Percentiles rank a stretch among this genome's conserved stretches.
Conservation (phyloP, 1,284 basidiomycete genomes). For the Rhodotorula sp. region DNA sequence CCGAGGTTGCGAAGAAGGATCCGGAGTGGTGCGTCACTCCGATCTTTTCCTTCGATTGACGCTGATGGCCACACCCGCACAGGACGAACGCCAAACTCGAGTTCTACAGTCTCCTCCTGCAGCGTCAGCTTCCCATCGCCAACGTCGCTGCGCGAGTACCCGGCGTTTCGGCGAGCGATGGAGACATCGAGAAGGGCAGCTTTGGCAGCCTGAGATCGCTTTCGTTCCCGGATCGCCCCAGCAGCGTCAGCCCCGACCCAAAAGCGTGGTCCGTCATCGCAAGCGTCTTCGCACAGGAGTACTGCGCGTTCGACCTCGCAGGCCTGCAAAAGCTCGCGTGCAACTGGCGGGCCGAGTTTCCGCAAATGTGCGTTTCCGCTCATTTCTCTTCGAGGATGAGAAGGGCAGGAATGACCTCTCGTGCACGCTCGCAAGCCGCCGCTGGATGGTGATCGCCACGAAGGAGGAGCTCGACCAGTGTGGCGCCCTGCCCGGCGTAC, state of each 20-base stretch:
- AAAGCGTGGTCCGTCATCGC: background rate
- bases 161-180: too few species aligned
- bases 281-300: background rate
- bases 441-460: constrained; percentile 28
- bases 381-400: background rate
- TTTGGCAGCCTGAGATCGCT: too few species aligned
- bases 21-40: background rate
- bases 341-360: constrained; percentile 12
- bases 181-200: too few species aligned
- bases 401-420: background rate
- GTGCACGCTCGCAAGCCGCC: background rate
- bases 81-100: background rate
- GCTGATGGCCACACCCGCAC: background rate
- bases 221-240: background rate
- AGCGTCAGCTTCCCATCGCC: background rate
- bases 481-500: constrained; percentile 14
- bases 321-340: constrained; percentile 13
- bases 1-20: background rate
- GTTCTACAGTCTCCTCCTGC: background rate
- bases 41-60: too few species aligned
- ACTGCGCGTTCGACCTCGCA: background rate
- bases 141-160: background rate
- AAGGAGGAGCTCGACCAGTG: constrained; percentile 3
- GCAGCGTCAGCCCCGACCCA: background rate
- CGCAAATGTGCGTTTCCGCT: constrained; percentile 11